phyloP scores from a whole-genome alignment of 2,329 filamentous ascomycete genomes.

The Sordariomycetes sp. region DNA sequence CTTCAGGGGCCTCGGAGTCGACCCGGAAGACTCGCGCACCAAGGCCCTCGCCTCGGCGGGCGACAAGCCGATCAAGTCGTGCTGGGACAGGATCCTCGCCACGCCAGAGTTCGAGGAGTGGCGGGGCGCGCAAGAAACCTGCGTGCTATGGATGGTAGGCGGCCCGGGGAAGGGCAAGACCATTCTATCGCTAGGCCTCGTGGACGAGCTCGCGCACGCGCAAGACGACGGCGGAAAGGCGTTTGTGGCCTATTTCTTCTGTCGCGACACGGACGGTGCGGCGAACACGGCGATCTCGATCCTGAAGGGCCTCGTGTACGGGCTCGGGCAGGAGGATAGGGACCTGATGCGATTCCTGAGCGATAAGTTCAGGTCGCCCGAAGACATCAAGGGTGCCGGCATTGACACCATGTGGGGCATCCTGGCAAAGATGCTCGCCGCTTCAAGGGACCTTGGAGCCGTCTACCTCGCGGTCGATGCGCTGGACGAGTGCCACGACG shows the following conservation, averaged over 20 bases:
- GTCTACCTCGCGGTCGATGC: neutral
- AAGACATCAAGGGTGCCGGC: neutral
- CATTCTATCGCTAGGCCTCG: neutral
- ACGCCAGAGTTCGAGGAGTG: neutral
- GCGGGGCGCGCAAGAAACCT: neutral
- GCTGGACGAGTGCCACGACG: neutral
- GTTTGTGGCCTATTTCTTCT: neutral
- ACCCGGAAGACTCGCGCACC: neutral
- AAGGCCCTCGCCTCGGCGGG: neutral
- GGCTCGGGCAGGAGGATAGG: neutral
- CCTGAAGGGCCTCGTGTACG: neutral
- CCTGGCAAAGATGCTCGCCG: neutral
- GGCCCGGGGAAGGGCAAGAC: neutral
- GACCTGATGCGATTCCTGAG: neutral
- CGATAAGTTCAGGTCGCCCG: neutral
- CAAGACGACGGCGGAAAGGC: neutral
- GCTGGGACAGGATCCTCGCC: neutral
- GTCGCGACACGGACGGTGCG: neutral
- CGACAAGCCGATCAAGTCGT: neutral
- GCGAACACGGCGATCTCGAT: neutral
- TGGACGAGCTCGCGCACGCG: neutral
- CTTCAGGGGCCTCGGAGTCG: neutral
- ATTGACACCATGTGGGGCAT: neutral
- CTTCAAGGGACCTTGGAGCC: neutral
- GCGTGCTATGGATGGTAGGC: neutral